These are phyloP conservation scores for Nigrospora osmanthi DNA, from an alignment of 2,329 filamentous ascomycete species.

Conservation along the genomic window DNA sequence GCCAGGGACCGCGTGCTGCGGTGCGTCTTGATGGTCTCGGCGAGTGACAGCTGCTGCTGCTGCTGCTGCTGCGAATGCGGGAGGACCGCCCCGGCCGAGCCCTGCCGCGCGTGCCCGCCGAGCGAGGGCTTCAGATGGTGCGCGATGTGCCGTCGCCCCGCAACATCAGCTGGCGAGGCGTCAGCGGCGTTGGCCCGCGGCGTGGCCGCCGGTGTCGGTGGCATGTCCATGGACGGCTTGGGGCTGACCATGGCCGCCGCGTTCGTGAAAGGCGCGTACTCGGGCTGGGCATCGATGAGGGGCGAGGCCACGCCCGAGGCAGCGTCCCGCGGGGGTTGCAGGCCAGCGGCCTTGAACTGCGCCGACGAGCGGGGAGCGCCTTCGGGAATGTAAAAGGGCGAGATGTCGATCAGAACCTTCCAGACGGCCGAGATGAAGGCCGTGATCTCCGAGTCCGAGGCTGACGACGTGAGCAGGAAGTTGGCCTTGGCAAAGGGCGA, in stretches of 20 bases:
- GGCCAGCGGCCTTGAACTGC: no score
- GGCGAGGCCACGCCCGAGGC: slow-evolving; percentile 4
- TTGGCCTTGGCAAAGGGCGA: slow-evolving; percentile 42
- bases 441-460: slow-evolving; percentile 44
- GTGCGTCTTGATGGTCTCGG: slow-evolving; percentile 22
- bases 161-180: no score
- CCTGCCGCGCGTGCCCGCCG: no score
- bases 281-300: slow-evolving; percentile 8
- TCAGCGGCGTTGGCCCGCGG: not conserved
- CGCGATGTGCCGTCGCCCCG: no score
- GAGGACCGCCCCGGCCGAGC: not conserved
- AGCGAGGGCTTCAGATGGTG: no score
- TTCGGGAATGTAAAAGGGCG: slow-evolving; percentile 37
- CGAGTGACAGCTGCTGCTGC: slow-evolving; percentile 18
- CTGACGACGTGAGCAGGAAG: slow-evolving; percentile 47
- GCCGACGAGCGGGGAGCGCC: slow-evolving; percentile 5
- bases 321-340: slow-evolving; percentile 1
- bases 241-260: slow-evolving; percentile 14
- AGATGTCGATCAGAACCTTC: slow-evolving; percentile 37
- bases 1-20: slow-evolving; percentile 17
- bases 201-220: slow-evolving; percentile 3
- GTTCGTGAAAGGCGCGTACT: slow-evolving; percentile 12
- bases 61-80: no score
- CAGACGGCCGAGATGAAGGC: slow-evolving; percentile 46
- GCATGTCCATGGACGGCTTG: not conserved